These are phyloP conservation scores for Blastobotrys mokoenaii DNA, from an alignment of 805 yeast species.

Conservation along the genomic window DNA sequence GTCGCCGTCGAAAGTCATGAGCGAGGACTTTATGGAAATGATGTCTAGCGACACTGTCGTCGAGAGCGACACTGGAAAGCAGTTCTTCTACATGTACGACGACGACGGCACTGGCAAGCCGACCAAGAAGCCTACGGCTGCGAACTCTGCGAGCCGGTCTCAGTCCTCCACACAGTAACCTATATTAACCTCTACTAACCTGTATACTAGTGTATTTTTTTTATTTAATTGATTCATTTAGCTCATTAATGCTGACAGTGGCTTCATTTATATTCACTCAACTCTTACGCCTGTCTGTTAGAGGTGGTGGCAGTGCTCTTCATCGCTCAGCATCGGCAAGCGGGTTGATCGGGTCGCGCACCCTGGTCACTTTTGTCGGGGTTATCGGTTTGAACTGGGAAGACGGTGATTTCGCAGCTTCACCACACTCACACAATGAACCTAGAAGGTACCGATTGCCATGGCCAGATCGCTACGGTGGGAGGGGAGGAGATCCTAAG, in stretches of 20 bases:
- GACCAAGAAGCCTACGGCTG: background rate
- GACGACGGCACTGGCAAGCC: background rate
- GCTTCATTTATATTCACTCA: too few species aligned
- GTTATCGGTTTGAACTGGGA: too few species aligned
- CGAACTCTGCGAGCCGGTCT: background rate
- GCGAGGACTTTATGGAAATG: background rate
- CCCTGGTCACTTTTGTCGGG: too few species aligned
- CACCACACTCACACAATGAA: conserved; percentile 1
- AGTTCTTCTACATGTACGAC: conserved; percentile 4
- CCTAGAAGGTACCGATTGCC: conserved; percentile 1
- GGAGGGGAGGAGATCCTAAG: conserved; percentile 14
- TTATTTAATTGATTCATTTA: background rate
- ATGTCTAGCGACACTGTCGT: background rate
- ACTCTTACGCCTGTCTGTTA: too few species aligned
- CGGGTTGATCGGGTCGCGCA: too few species aligned
- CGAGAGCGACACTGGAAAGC: conserved; percentile 1
- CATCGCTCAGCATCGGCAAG: too few species aligned
- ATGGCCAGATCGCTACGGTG: conserved; percentile 14
- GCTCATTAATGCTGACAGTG: too few species aligned
- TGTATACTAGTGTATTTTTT: background rate
- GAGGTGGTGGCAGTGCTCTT: too few species aligned
- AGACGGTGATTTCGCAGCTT: too few species aligned
- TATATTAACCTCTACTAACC: background rate
- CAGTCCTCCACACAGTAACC: background rate
- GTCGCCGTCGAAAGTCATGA: conserved; percentile 2